phyloP scores from a whole-genome alignment of 1,284 basidiomycete genomes.

The Ceratobasidium sp. region DNA sequence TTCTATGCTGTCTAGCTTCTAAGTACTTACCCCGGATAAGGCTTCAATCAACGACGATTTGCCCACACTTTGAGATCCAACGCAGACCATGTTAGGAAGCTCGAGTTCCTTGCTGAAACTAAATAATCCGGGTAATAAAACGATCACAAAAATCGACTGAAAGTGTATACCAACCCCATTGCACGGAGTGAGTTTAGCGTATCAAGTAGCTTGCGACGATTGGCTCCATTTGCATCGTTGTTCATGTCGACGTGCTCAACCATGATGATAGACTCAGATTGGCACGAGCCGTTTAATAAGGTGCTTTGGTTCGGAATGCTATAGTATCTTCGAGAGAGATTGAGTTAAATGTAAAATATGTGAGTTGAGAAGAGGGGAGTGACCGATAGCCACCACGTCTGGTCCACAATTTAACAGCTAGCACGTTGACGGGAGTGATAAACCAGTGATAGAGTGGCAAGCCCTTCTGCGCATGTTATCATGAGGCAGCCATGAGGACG shows the following conservation, averaged over 20 bases:
- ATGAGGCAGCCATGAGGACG: conserved; percentile 16
- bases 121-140: conserved; percentile 53
- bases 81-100: conserved; percentile 69
- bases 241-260: conserved; percentile 24
- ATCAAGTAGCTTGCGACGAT: conserved; percentile 25
- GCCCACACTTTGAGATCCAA: conserved; percentile 72
- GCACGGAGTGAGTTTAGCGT: conserved; percentile 15
- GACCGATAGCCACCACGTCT: neutral
- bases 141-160: conserved; percentile 51
- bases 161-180: conserved; percentile 8
- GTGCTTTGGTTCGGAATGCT: neutral
- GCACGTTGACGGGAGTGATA: neutral
- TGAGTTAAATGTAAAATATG: neutral
- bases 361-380: neutral
- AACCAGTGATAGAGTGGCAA: neutral
- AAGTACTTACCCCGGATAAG: conserved; percentile 57
- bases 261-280: neutral
- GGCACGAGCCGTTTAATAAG: neutral
- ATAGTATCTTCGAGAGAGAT: neutral
- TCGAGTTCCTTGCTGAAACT: conserved; percentile 62
- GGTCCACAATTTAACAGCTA: neutral
- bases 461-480: neutral
- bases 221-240: conserved; percentile 5
- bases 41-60: conserved; percentile 67
- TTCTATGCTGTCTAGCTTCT: conserved; percentile 54